A percentile compares a stretch with the other conserved stretches of the same genome.
These are phyloP conservation scores for Penicillium occitanis DNA, from an alignment of 2,329 filamentous ascomycete genomes.

Conservation along the genomic window DNA sequence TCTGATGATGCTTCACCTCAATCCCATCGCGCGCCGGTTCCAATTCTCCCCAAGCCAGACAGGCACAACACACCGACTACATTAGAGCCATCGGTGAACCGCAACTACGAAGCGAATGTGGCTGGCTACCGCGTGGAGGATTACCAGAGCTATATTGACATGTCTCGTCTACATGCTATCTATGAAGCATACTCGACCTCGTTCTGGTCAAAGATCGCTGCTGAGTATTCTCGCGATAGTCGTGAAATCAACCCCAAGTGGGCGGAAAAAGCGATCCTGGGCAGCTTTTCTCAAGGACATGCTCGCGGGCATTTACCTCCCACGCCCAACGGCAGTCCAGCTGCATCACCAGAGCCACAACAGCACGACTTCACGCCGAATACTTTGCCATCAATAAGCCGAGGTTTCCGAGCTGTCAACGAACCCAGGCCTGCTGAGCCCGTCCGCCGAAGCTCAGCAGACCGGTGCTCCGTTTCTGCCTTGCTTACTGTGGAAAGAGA, in stretches of 20 bases:
- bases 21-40: constrained; percentile 31
- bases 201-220: constrained; percentile 72
- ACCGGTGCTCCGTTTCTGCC: constrained; percentile 29
- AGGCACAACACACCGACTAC: constrained; percentile 39
- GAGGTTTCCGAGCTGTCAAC: constrained; percentile 26
- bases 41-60: constrained; percentile 34
- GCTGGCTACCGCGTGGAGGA: constrained; percentile 27
- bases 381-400: constrained; percentile 5
- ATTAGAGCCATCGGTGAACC: constrained; percentile 29
- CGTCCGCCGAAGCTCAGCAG: constrained; percentile 22
- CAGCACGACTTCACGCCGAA: constrained; percentile 9
- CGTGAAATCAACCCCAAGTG: constrained; percentile 23
- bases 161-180: constrained; percentile 65
- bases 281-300: constrained; percentile 14
- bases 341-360: constrained; percentile 21
- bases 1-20: constrained; percentile 19
- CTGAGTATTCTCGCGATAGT: constrained; percentile 57
- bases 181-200: constrained; percentile 68
- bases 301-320: constrained; percentile 24
- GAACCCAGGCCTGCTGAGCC: not conserved
- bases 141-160: constrained; percentile 51
- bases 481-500: constrained; percentile 26
- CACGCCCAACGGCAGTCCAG: constrained; percentile 27
- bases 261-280: constrained; percentile 28
- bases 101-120: not conserved